Conservation (phyloP, 169 alveolate genomes). For the Babesia gibsoni region DNA sequence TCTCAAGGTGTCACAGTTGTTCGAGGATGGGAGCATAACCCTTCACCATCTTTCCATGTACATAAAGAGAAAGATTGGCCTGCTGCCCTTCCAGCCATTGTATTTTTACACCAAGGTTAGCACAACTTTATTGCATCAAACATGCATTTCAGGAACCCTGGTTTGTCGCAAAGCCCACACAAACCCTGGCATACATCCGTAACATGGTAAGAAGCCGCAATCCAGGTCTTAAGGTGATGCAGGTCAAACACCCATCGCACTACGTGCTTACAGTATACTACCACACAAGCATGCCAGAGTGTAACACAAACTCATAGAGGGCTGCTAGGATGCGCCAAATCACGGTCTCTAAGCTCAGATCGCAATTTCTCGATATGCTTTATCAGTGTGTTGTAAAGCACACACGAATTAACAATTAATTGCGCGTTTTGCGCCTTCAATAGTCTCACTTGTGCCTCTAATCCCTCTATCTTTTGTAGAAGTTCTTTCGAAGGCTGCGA, state of each 20-base stretch:
- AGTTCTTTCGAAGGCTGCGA: not conserved
- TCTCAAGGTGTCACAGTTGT: not conserved
- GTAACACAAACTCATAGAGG: not conserved
- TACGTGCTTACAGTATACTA: conserved; percentile 15
- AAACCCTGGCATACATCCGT: conserved; percentile 17
- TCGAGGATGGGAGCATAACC: conserved; percentile 20
- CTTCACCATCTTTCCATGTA: conserved; percentile 19
- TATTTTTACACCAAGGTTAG: conserved; percentile 30
- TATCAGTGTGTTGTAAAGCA: conserved; percentile 50
- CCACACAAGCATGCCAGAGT: not conserved
- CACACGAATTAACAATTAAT: conserved; percentile 34
- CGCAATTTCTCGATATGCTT: conserved; percentile 45
- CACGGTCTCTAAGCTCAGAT: not conserved
- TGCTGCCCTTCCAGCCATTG: not conserved
- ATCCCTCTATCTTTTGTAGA: not conserved
- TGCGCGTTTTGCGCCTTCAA: conserved; percentile 57
- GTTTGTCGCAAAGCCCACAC: conserved; percentile 13
- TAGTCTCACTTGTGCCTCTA: conserved; percentile 34
- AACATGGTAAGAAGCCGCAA: conserved; percentile 3
- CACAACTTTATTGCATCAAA: not conserved
- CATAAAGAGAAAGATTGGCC: conserved; percentile 5
- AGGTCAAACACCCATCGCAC: conserved; percentile 21
- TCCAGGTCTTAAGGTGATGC: not conserved
- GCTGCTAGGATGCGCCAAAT: not conserved
- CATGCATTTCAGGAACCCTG: conserved; percentile 3